phyloP scores from a whole-genome alignment of 805 yeast species.

The Zygoascus bituminiphila region DNA sequence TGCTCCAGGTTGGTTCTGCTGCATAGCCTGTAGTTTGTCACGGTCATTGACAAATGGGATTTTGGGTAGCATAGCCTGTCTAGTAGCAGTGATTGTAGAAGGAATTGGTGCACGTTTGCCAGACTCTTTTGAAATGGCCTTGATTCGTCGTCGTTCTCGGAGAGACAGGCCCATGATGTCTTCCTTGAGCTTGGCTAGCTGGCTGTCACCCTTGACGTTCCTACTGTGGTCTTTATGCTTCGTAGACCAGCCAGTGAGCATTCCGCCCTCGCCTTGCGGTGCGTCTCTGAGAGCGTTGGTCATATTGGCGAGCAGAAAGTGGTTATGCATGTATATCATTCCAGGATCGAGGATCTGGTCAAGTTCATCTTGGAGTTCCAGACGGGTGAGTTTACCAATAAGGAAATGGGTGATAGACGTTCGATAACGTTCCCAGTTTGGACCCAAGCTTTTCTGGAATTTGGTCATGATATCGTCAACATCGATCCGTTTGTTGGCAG shows the following conservation, averaged over 20 bases:
- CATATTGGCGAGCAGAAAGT: constrained; percentile 66
- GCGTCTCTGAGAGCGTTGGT: constrained; percentile 78
- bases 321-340: constrained; percentile 66
- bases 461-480: constrained; percentile 62
- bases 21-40: constrained; percentile 21
- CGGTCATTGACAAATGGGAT: constrained; percentile 55
- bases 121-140: constrained; percentile 69
- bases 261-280: constrained; percentile 44
- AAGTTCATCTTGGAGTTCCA: constrained; percentile 57
- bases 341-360: constrained; percentile 44
- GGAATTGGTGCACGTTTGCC: constrained; percentile 54
- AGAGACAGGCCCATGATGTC: constrained; percentile 81
- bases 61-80: constrained; percentile 61
- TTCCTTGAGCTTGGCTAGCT: constrained; percentile 72
- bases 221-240: constrained; percentile 40
- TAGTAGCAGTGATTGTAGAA: constrained; percentile 30
- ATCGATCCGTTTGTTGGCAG: constrained; percentile 38
- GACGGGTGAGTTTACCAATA: constrained; percentile 68
- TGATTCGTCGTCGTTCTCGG: constrained; percentile 76
- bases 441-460: constrained; percentile 65
- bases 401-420: constrained; percentile 67
- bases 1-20: background rate
- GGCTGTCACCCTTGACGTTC: constrained; percentile 38
- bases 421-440: constrained; percentile 81
- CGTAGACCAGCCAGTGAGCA: constrained; percentile 39